phyloP scores from a whole-genome alignment of 2,329 filamentous ascomycete genomes.

The Stagonosporopsis tanaceti region DNA sequence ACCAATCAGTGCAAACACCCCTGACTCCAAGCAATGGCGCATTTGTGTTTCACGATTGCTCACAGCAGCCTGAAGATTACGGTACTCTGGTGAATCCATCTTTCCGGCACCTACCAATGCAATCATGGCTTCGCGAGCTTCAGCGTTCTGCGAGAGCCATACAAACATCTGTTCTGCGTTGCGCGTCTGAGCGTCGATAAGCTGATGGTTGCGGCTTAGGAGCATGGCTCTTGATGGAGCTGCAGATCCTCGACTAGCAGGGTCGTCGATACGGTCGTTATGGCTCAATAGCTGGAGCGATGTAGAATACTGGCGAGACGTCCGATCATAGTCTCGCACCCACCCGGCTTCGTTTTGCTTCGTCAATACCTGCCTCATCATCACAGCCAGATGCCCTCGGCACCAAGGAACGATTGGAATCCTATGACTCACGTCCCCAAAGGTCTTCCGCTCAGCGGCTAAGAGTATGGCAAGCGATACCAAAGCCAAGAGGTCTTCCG shows the following conservation, averaged over 20 bases:
- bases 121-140: neutral
- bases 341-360: neutral
- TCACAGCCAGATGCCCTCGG: neutral
- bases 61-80: neutral
- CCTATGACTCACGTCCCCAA: neutral
- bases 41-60: neutral
- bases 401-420: neutral
- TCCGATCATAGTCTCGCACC: neutral
- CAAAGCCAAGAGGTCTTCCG: neutral
- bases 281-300: neutral
- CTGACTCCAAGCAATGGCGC: neutral
- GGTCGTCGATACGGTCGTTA: neutral
- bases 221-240: neutral
- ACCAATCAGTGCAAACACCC: neutral
- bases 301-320: neutral
- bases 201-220: neutral
- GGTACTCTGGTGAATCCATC: neutral
- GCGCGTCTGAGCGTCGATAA: no score
- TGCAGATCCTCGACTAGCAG: neutral
- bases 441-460: neutral
- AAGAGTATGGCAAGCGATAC: neutral
- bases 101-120: neutral
- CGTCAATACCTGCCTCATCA: neutral
- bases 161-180: neutral
- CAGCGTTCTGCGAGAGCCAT: neutral